Evolutionary conservation across 768 basidiomycete species (phyloP), one percentile per base, ranked within the genome.

Genomic region (Amanita subjunquillea): DNA sequence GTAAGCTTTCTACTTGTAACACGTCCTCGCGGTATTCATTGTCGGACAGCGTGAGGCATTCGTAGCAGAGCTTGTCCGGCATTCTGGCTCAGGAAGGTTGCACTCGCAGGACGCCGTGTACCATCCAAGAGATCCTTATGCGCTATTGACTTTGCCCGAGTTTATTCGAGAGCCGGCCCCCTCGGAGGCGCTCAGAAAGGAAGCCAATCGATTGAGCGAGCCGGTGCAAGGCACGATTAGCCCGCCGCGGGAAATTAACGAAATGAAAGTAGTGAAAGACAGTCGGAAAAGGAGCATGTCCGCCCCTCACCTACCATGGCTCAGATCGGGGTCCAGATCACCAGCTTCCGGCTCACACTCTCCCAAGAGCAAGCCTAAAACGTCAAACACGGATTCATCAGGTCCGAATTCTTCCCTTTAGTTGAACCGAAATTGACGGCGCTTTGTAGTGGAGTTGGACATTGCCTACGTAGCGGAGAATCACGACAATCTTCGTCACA

Each of bases 401-500:
- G 22, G 51, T 53, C 5, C 36, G 51, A 27, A 5, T 7, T 3
- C 38, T 1, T 17, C 12, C 30, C 30, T 38, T 44, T 12, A 34
- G 13, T 8, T 3, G 22, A 46, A 17, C 7, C 46, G 22, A 34
- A 17, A 29, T 37, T 45, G 41, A 45, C 15, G 32, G 10, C 25
- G n/a, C 2, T 9, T 6, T 25, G 8, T 41, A 65, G 58, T 60
- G 59, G 71, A 60, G 4, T 75, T 80, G 53, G 74, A 77, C 32
- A 69, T 79, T 25, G 59, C 66, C 41, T 78, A 79, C 57, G 70
- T 80, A 32, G 77, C 78, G 23, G 94, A 96, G 66, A 79, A 90
- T 60, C 91, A 94, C 62, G 89, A 93, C 63, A 89, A 82, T 53
- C 77, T 97, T 3, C 81, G 83, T 22, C 85, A 85, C 46, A 75